These are phyloP conservation scores for Alternaria tenuissima DNA, from an alignment of 2,329 filamentous ascomycete genomes.

Conservation along the genomic window DNA sequence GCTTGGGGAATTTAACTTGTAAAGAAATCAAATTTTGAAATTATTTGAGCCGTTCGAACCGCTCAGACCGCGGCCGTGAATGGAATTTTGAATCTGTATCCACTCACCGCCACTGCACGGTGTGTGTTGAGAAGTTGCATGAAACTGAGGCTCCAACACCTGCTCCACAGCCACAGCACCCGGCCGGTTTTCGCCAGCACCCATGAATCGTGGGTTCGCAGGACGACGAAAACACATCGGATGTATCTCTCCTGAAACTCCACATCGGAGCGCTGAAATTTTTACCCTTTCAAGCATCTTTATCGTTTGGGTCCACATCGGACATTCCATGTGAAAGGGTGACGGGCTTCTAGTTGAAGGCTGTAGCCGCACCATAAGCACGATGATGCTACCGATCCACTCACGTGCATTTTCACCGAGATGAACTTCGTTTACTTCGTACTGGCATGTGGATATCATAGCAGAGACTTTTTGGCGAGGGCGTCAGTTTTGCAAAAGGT, in stretches of 20 bases:
- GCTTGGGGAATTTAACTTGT: background rate
- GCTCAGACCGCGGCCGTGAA: constrained; percentile 2
- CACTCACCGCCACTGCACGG: constrained; percentile 3
- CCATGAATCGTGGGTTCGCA: constrained; percentile 6
- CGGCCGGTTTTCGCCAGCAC: constrained; percentile 18
- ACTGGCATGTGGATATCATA: constrained; percentile 5
- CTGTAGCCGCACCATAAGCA: constrained; percentile 10
- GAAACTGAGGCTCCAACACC: constrained; percentile 12
- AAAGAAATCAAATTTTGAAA: background rate
- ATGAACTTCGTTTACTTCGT: constrained; percentile 1
- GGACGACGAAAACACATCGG: constrained; percentile 14
- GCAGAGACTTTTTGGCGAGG: constrained; percentile 12
- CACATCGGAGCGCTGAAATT: constrained; percentile 9
- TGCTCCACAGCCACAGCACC: constrained; percentile 20
- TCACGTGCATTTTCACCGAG: constrained; percentile 7
- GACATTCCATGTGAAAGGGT: background rate
- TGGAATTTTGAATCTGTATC: background rate
- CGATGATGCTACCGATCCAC: constrained; percentile 14
- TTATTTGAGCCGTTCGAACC: background rate
- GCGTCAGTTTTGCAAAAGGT: background rate
- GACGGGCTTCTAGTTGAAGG: constrained; percentile 8
- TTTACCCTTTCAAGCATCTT: constrained; percentile 6
- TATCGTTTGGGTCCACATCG: constrained; percentile 5
- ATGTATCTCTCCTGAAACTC: background rate
- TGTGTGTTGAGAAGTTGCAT: background rate